These are phyloP conservation scores for Spathaspora gorwiae DNA, from an alignment of 805 yeast genomes.

Conservation along the genomic window DNA sequence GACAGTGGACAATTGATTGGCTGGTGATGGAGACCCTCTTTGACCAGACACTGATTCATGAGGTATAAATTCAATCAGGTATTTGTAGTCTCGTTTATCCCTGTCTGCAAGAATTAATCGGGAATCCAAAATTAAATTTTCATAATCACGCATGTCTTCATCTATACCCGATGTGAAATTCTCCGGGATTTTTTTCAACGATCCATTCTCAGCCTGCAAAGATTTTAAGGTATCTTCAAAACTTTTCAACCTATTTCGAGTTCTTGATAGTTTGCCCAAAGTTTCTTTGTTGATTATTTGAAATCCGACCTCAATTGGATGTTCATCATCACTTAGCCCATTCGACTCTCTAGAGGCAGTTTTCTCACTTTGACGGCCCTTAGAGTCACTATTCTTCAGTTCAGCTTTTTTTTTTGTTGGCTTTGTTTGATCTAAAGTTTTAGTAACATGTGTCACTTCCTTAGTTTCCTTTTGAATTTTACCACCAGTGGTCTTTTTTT, in stretches of 20 bases:
- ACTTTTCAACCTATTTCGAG: conserved; percentile 18
- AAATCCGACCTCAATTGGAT: neutral
- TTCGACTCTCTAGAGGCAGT: neutral
- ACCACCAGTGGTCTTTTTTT: neutral
- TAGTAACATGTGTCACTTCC: no score
- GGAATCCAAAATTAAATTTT: conserved; percentile 3
- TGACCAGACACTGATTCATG: neutral
- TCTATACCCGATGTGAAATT: neutral
- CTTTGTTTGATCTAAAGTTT: neutral
- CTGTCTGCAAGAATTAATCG: neutral
- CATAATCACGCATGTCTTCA: neutral
- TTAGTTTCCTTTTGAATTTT: neutral
- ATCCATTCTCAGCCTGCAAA: conserved; percentile 1
- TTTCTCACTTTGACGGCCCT: neutral
- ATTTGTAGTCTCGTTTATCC: neutral
- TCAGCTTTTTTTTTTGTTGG: neutral
- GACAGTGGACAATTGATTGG: no score
- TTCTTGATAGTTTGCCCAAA: conserved; percentile 14
- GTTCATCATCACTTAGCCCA: neutral
- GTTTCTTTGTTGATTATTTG: neutral
- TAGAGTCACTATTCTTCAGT: no score
- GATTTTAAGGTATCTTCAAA: conserved; percentile 15
- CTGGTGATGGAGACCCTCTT: no score
- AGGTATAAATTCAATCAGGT: neutral
- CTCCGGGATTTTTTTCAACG: neutral